phyloP scores from a whole-genome alignment of 352 stramenopile genomes.

The Globisporangium mamillatum region DNA sequence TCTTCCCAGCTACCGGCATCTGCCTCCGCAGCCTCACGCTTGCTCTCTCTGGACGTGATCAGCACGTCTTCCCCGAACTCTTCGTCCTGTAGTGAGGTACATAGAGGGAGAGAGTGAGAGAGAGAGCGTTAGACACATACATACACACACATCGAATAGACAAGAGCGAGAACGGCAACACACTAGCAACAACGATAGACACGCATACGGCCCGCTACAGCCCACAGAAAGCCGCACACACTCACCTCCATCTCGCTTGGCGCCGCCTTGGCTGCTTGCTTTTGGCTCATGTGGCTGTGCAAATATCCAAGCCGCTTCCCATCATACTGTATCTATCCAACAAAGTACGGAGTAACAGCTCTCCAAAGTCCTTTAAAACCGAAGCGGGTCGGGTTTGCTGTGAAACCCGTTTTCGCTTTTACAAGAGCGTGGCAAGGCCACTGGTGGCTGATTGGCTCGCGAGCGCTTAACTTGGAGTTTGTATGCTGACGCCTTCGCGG shows the following conservation, averaged over 20 bases:
- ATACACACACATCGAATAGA: conserved; percentile 9
- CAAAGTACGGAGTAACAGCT: background rate
- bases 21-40: conserved; percentile 14
- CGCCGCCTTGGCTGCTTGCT: background rate
- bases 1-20: conserved; percentile 9
- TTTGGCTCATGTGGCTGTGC: background rate
- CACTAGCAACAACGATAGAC: background rate
- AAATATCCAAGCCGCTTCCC: background rate
- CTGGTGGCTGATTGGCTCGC: conserved; percentile 32
- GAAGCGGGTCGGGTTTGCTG: background rate
- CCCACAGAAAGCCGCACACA: background rate
- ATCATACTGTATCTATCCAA: background rate
- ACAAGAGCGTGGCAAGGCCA: background rate
- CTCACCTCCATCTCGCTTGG: conserved; percentile 24
- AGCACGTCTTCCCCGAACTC: conserved; percentile 82
- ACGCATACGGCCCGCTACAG: too few relatives aligned
- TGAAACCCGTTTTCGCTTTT: background rate
- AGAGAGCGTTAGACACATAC: background rate
- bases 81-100: conserved; percentile 44
- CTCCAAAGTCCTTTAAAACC: background rate
- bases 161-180: background rate
- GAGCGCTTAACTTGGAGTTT: conserved; percentile 43
- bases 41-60: conserved; percentile 23
- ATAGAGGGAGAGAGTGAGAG: background rate
- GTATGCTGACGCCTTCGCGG: conserved; percentile 69